Evolutionary conservation across 2,329 filamentous ascomycete species (phyloP).

Genomic region (Stagonosporopsis cucurbitacearum): DNA sequence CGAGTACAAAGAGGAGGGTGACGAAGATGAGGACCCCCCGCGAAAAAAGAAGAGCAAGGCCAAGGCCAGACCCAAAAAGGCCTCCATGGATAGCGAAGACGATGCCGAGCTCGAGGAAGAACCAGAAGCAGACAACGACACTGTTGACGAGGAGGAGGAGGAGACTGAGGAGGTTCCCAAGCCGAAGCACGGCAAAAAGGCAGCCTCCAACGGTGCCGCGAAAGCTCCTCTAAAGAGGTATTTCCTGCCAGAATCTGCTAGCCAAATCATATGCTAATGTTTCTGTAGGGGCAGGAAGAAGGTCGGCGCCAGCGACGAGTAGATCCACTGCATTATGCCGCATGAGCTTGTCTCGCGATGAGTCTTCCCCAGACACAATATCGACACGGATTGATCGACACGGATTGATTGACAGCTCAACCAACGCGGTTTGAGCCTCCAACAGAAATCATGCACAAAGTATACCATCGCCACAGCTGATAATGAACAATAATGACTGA

Average conservation of each 20-base stretch:
- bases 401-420: background rate
- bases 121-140: constrained; percentile 20
- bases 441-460: constrained; percentile 6
- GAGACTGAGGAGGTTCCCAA: constrained; percentile 29
- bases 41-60: constrained; percentile 29
- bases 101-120: constrained; percentile 19
- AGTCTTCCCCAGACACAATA: background rate
- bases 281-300: constrained; percentile 33
- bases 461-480: constrained; percentile 14
- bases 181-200: constrained; percentile 33
- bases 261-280: constrained; percentile 3
- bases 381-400: background rate
- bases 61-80: constrained; percentile 36
- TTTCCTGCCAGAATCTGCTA: background rate
- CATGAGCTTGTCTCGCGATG: background rate
- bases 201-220: constrained; percentile 19
- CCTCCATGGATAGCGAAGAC: constrained; percentile 28
- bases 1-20: constrained; percentile 36
- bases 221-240: constrained; percentile 43
- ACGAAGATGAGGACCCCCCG: constrained; percentile 33
- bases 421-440: background rate
- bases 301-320: constrained; percentile 28
- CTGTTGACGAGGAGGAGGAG: constrained; percentile 21
- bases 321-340: background rate
- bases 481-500: background rate